These are phyloP conservation scores for Samsoniella hepiali DNA, from an alignment of 2,329 filamentous ascomycete genomes.

Conservation along the genomic window DNA sequence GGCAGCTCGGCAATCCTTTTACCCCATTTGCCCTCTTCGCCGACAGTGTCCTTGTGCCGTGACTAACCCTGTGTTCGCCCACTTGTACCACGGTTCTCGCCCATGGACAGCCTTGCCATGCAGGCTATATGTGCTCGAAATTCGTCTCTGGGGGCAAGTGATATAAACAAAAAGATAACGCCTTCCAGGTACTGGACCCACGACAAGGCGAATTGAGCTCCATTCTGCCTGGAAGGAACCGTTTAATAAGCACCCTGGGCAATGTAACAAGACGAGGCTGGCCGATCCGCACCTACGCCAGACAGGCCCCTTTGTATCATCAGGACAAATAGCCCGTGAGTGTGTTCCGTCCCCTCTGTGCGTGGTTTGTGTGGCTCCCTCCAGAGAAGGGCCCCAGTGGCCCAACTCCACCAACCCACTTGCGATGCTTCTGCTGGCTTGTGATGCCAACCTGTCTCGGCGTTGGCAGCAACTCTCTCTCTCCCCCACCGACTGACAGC, in stretches of 20 bases:
- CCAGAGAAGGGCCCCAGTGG: background rate
- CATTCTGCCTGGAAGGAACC: background rate
- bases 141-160: background rate
- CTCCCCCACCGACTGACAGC: background rate
- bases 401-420: constrained; percentile 10
- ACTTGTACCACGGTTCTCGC: too few species aligned
- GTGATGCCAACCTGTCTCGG: constrained; percentile 8
- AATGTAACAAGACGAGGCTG: constrained; percentile 18
- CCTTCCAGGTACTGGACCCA: background rate
- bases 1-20: too few species aligned
- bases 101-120: too few species aligned
- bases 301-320: background rate
- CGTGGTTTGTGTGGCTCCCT: constrained; percentile 9
- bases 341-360: background rate
- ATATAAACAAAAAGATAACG: too few species aligned
- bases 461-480: background rate
- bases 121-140: too few species aligned
- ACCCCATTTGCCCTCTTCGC: too few species aligned
- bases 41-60: background rate
- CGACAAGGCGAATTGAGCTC: constrained; percentile 6
- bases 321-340: background rate
- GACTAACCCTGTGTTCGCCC: background rate
- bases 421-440: constrained; percentile 7
- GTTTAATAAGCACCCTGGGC: background rate
- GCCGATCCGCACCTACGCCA: constrained; percentile 7